Evolutionary conservation across 352 stramenopile species (phyloP).

Genomic region (Thalassiosira mediterranea): DNA sequence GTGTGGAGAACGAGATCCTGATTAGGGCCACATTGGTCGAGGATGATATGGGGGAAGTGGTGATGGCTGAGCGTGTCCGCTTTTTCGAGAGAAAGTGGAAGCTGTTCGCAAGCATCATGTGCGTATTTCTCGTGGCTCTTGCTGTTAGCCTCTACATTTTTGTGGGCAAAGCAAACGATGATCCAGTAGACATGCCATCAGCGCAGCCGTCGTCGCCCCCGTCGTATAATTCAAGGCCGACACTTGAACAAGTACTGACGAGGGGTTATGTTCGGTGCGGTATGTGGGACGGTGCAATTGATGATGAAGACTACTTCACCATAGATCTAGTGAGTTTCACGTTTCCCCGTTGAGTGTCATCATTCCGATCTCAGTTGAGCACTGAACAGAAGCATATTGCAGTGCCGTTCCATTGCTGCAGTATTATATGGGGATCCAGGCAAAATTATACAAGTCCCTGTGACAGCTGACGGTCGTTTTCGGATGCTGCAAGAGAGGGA

Average conservation of each 20-base stretch:
- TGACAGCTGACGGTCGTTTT: slow-evolving; percentile 6
- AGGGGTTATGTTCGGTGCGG: slow-evolving; percentile 28
- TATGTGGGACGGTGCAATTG: not conserved
- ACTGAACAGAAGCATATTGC: not conserved
- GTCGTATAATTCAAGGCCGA: slow-evolving; percentile 19
- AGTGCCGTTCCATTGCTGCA: slow-evolving; percentile 27
- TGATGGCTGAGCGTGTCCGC: not conserved
- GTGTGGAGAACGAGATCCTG: not conserved
- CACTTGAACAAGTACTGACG: slow-evolving; percentile 26
- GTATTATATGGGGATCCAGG: slow-evolving; percentile 12
- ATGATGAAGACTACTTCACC: not conserved
- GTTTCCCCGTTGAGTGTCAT: not conserved
- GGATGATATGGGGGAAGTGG: not conserved
- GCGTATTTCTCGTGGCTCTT: not conserved
- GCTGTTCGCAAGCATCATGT: not conserved
- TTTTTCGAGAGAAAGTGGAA: slow-evolving; percentile 12
- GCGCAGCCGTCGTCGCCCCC: not conserved
- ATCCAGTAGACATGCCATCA: not conserved
- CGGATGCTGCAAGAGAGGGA: slow-evolving; percentile 2
- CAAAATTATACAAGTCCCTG: not conserved
- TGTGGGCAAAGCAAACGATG: not conserved
- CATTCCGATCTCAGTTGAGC: not conserved
- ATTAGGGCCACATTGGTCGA: not conserved
- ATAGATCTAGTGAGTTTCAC: not conserved
- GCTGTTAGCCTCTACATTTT: not conserved